These are phyloP conservation scores for Lepidium aucheri DNA, from an alignment of 345 rosid species.

Conservation along the genomic window DNA sequence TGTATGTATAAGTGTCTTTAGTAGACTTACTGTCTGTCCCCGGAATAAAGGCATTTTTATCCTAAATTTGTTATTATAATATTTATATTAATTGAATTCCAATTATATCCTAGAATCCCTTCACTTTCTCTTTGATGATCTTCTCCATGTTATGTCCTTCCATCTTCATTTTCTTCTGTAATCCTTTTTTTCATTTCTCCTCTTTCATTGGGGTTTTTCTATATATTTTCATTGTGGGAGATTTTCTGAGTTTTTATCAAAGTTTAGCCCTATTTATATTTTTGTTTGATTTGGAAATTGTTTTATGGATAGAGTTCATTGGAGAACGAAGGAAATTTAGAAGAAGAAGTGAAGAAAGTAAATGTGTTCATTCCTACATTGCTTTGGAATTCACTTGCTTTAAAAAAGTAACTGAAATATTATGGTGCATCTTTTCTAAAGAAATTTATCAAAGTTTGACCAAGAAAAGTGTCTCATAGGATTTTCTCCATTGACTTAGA, in stretches of 20 bases:
- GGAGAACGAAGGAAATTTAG: conserved; percentile 51
- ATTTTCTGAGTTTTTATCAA: not conserved
- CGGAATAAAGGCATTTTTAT: no score
- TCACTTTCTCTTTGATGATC: no score
- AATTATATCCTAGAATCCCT: no score
- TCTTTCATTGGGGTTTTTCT: not conserved
- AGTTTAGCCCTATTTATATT: not conserved
- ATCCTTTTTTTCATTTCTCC: no score
- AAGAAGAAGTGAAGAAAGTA: conserved; percentile 59
- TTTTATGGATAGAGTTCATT: conserved; percentile 48
- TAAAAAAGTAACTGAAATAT: not conserved
- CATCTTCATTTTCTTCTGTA: no score
- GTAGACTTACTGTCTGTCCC: no score
- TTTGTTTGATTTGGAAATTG: not conserved
- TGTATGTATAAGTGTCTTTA: no score
- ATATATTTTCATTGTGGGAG: no score
- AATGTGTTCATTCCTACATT: conserved; percentile 27
- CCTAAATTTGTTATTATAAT: no score
- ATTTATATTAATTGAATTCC: no score
- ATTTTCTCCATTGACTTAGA: no score
- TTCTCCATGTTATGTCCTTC: no score
- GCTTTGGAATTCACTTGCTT: not conserved
- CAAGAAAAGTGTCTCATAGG: not conserved
- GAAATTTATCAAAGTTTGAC: not conserved
- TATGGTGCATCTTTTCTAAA: not conserved